phyloP scores from a whole-genome alignment of 2,329 filamentous ascomycete genomes.

The Teratosphaeriaceae sp. region DNA sequence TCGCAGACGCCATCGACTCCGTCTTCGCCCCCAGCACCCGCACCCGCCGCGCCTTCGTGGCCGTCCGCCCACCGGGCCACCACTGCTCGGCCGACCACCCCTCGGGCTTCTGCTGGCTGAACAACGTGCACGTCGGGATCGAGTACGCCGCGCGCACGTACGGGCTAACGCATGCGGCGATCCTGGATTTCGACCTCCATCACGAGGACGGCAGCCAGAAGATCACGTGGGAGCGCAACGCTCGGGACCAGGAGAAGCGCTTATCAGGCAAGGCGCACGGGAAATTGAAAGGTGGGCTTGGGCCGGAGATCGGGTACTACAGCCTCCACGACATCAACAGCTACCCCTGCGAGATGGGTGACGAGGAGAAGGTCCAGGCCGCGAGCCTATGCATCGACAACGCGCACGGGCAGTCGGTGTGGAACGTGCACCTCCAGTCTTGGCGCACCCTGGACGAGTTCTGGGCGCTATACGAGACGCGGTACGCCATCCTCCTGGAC shows the following conservation, averaged over 20 bases:
- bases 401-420: constrained; percentile 86
- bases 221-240: constrained; percentile 87
- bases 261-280: constrained; percentile 22
- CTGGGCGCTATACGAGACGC: constrained; percentile 77
- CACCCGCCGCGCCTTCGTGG: constrained; percentile 68
- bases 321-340: constrained; percentile 98
- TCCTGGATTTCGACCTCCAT: constrained; percentile 86
- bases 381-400: constrained; percentile 93
- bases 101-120: constrained; percentile 97
- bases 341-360: constrained; percentile 92
- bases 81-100: constrained; percentile 87
- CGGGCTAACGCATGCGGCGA: constrained; percentile 86
- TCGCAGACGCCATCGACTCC: constrained; percentile 85
- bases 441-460: constrained; percentile 83
- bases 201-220: constrained; percentile 94
- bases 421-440: constrained; percentile 88
- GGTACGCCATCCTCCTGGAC: constrained; percentile 69
- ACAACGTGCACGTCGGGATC: constrained; percentile 96
- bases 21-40: constrained; percentile 55
- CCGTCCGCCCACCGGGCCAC: constrained; percentile 86
- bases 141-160: constrained; percentile 80
- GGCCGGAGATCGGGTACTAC: constrained; percentile 73
- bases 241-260: constrained; percentile 46
- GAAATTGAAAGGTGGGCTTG: constrained; percentile 24
- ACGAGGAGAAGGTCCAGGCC: constrained; percentile 86